These are phyloP conservation scores for Herpetomonas tarakana DNA, from an alignment of 208 protist genomes.

Conservation along the genomic window DNA sequence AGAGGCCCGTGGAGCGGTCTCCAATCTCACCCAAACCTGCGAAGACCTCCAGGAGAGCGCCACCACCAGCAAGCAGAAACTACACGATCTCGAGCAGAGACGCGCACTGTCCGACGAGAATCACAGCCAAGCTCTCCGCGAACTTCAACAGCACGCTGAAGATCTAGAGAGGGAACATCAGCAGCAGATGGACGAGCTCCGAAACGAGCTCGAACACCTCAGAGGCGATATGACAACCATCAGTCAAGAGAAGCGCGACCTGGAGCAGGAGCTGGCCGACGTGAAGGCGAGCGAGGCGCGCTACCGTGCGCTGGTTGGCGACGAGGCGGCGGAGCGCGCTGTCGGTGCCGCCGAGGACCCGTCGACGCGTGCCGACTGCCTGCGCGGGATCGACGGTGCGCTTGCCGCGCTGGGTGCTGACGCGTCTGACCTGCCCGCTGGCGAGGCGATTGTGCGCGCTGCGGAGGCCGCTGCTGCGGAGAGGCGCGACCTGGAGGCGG, in stretches of 20 bases:
- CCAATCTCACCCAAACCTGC: neutral
- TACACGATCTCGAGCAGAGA: too few relatives aligned
- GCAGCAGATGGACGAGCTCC: too few relatives aligned
- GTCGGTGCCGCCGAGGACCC: constrained; percentile 12
- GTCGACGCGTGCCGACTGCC: constrained; percentile 27
- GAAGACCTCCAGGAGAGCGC: neutral
- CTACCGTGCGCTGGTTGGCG: constrained; percentile 13
- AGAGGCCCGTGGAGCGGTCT: neutral
- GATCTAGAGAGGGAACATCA: too few relatives aligned
- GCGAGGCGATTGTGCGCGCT: constrained; percentile 11
- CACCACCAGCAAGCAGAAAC: too few relatives aligned
- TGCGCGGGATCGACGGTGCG: constrained; percentile 25
- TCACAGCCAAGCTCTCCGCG: too few relatives aligned
- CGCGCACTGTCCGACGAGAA: too few relatives aligned
- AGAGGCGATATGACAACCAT: too few relatives aligned
- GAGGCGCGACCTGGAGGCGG: constrained; percentile 10
- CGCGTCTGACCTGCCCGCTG: constrained; percentile 12
- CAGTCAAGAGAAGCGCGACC: constrained; percentile 9
- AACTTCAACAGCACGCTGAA: too few relatives aligned
- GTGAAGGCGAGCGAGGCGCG: constrained; percentile 9
- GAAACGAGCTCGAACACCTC: too few relatives aligned
- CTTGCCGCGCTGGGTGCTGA: constrained; percentile 21
- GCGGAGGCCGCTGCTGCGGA: constrained; percentile 11
- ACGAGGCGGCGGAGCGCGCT: constrained; percentile 5
- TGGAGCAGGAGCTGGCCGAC: constrained; percentile 12